phyloP scores from a whole-genome alignment of 805 yeast species.

The Yarrowia sp. region DNA sequence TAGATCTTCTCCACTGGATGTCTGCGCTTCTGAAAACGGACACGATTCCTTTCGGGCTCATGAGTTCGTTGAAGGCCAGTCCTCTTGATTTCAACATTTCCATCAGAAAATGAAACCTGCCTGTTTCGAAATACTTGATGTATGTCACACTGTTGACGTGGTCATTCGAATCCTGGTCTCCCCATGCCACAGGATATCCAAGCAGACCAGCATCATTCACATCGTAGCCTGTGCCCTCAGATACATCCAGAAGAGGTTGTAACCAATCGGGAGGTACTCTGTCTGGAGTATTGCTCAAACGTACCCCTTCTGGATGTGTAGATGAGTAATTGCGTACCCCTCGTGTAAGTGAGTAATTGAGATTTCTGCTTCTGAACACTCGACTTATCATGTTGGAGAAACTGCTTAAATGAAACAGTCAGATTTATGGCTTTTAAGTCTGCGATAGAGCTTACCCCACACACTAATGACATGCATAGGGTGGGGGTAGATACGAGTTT shows the following conservation, averaged over 20 bases:
- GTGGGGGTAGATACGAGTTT: too few species aligned
- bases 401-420: too few species aligned
- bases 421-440: too few species aligned
- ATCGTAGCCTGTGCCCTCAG: not conserved
- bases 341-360: too few species aligned
- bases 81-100: not conserved
- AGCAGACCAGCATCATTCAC: not conserved
- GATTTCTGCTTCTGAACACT: too few species aligned
- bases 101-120: not conserved
- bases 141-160: constrained; percentile 3
- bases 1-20: constrained; percentile 1
- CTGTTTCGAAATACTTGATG: constrained; percentile 7
- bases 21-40: constrained; percentile 8
- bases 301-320: too few species aligned
- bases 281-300: not conserved
- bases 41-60: not conserved
- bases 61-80: not conserved
- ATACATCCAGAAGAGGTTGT: not conserved
- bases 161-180: not conserved
- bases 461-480: too few species aligned
- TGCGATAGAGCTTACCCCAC: too few species aligned
- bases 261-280: not conserved
- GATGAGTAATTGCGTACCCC: too few species aligned
- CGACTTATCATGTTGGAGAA: too few species aligned
- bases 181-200: constrained; percentile 1